Conservation (phyloP, 1,139 yeast genomes). For the Nadsonia commutata region DNA sequence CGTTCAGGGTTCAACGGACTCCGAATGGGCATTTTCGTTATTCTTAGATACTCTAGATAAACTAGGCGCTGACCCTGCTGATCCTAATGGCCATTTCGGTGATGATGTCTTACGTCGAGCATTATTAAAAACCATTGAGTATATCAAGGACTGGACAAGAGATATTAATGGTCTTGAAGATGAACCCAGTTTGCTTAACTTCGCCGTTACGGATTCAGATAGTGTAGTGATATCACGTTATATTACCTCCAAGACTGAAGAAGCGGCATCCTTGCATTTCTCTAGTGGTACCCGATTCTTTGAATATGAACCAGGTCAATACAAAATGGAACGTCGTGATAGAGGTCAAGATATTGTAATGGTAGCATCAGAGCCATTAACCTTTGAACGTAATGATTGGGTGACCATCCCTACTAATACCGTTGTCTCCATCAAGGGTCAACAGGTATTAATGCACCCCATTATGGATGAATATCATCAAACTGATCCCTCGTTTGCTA, state of each 20-base stretch:
- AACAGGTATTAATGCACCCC: constrained; percentile 83
- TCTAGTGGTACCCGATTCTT: constrained; percentile 85
- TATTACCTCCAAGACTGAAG: constrained; percentile 77
- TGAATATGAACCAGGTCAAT: constrained; percentile 72
- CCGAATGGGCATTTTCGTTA: constrained; percentile 88
- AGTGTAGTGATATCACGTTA: constrained; percentile 82
- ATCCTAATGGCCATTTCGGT: constrained; percentile 32
- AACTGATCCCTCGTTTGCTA: constrained; percentile 45
- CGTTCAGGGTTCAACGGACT: constrained; percentile 89
- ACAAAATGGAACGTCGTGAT: constrained; percentile 85
- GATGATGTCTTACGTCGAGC: constrained; percentile 55
- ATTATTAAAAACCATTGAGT: constrained; percentile 53
- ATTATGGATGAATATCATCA: constrained; percentile 80
- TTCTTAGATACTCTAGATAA: constrained; percentile 62
- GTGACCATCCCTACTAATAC: constrained; percentile 92
- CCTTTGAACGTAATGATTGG: constrained; percentile 97
- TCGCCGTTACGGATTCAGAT: constrained; percentile 90
- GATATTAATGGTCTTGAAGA: constrained; percentile 26
- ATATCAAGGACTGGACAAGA: constrained; percentile 53
- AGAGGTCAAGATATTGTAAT: constrained; percentile 89
- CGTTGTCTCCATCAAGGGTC: constrained; percentile 64
- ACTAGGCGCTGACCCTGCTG: constrained; percentile 60
- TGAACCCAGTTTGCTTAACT: constrained; percentile 81
- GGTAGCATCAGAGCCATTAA: constrained; percentile 91
- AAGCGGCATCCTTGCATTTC: constrained; percentile 91